Conservation (phyloP, 2,329 filamentous ascomycete genomes). For the Talaromyces sp. region DNA sequence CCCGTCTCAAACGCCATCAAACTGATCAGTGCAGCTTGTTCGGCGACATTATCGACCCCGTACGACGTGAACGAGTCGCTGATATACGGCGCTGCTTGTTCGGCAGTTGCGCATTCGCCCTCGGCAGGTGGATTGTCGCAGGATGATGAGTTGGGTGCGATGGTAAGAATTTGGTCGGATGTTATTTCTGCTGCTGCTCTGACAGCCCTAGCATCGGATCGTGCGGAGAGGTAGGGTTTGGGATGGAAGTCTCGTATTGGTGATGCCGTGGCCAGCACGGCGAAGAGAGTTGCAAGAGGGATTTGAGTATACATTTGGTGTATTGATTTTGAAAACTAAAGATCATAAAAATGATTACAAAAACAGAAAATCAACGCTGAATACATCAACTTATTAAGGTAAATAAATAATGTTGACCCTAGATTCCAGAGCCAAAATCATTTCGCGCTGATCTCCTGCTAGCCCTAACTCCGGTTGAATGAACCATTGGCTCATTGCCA, state of each 20-base stretch:
- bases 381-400: background rate
- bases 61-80: conserved; percentile 57
- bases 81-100: conserved; percentile 58
- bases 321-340: background rate
- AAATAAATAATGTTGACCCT: background rate
- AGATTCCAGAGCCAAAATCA: background rate
- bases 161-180: conserved; percentile 33
- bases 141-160: conserved; percentile 56
- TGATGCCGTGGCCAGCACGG: conserved; percentile 14
- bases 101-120: conserved; percentile 65
- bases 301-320: conserved; percentile 18
- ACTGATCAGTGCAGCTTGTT: conserved; percentile 67
- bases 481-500: conserved; percentile 1
- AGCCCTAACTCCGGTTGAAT: background rate
- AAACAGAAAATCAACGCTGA: background rate
- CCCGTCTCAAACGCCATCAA: conserved; percentile 69
- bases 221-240: background rate
- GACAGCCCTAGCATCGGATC: background rate
- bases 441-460: background rate
- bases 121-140: conserved; percentile 50
- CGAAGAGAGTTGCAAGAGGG: conserved; percentile 20
- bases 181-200: conserved; percentile 22
- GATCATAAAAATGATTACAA: background rate
- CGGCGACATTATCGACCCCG: conserved; percentile 51
- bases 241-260: background rate